Conservation (phyloP, 306 rosid genomes). For the Pterocarpus santalinus region DNA sequence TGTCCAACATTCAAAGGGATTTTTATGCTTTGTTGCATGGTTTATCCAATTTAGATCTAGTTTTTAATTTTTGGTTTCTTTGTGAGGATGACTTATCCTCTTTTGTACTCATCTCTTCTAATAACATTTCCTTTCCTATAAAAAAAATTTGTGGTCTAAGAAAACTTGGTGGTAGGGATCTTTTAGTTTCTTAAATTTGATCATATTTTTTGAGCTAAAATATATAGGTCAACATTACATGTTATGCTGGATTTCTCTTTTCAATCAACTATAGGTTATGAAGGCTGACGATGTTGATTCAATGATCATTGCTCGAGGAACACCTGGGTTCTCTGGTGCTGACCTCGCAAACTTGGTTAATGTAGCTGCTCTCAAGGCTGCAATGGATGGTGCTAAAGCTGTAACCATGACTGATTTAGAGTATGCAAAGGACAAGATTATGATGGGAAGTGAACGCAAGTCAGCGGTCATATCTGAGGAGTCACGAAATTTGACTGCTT, state of each 20-base stretch:
- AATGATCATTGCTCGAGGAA: constrained; percentile 82
- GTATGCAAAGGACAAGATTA: constrained; percentile 80
- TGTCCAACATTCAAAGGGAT: no score
- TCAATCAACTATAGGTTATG: constrained; percentile 62
- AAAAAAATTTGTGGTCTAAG: background rate
- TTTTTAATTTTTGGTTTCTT: no score
- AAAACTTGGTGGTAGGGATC: background rate
- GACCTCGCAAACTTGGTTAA: constrained; percentile 88
- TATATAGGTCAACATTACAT: background rate
- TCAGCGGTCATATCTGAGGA: constrained; percentile 82
- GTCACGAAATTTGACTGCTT: constrained; percentile 74
- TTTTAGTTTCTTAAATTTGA: background rate
- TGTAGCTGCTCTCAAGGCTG: constrained; percentile 87
- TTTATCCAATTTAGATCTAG: no score
- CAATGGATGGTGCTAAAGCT: constrained; percentile 93
- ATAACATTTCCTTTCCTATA: background rate
- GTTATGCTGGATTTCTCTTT: background rate
- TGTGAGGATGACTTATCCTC: no score
- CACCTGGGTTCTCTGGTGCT: constrained; percentile 91
- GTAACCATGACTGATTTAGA: constrained; percentile 85
- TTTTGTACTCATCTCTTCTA: no score
- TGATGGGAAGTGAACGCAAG: constrained; percentile 93
- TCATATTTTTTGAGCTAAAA: background rate
- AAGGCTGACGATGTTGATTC: constrained; percentile 85
- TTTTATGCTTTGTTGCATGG: no score